Evolutionary conservation across 2,329 filamentous ascomycete genomes (phyloP).

Genomic region (Penicillium paneum): DNA sequence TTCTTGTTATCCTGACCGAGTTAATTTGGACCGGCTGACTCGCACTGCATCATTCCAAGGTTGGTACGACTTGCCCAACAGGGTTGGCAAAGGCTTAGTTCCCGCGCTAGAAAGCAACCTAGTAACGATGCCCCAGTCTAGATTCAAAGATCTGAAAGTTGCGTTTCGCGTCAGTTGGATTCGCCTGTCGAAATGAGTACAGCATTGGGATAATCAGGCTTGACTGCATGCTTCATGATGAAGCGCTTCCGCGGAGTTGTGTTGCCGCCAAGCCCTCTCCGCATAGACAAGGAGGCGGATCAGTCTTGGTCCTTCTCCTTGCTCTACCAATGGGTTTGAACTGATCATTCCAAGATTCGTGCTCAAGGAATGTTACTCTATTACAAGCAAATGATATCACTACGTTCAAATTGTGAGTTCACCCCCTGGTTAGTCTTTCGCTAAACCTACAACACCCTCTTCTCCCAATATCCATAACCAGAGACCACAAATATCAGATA

Average conservation of each 20-base stretch:
- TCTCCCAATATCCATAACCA: too few relatives aligned
- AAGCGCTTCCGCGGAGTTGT: background rate
- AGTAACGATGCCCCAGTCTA: background rate
- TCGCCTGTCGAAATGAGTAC: background rate
- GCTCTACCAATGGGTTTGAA: background rate
- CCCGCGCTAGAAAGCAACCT: background rate
- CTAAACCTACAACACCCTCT: too few relatives aligned
- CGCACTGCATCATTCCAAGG: background rate
- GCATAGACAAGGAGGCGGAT: background rate
- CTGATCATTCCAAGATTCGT: background rate
- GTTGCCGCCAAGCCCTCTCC: background rate
- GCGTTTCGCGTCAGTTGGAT: background rate
- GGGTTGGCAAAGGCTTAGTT: slow-evolving; percentile 22
- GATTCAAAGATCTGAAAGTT: background rate
- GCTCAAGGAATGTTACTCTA: background rate
- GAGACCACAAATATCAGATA: too few relatives aligned
- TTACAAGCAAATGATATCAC: background rate
- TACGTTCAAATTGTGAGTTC: background rate
- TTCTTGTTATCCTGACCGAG: background rate
- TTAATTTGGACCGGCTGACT: background rate
- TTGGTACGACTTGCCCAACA: slow-evolving; percentile 2
- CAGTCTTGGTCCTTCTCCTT: background rate
- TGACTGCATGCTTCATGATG: slow-evolving; percentile 1
- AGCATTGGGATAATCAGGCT: background rate
- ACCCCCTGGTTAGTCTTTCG: background rate